These are phyloP conservation scores for Trametes villosa DNA, from an alignment of 768 basidiomycete species.

Conservation along the genomic window DNA sequence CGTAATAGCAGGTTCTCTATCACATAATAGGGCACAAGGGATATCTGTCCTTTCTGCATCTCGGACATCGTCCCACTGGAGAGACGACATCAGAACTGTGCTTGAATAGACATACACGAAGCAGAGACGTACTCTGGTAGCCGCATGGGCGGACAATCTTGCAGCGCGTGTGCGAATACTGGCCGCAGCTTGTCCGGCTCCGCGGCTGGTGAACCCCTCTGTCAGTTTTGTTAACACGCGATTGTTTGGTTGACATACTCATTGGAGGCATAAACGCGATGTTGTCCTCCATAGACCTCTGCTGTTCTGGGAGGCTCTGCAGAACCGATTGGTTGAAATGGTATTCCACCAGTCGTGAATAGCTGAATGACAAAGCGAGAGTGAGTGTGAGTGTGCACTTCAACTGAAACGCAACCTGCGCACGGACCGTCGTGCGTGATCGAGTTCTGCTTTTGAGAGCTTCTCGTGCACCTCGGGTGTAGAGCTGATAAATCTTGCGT, in stretches of 20 bases:
- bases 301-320: constrained; percentile 77
- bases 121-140: constrained; percentile 64
- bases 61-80: constrained; percentile 70
- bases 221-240: constrained; percentile 3
- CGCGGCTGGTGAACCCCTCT: constrained; percentile 54
- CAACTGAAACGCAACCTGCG: not conserved
- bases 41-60: constrained; percentile 82
- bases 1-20: constrained; percentile 74
- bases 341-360: constrained; percentile 73
- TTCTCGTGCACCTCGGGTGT: constrained; percentile 75
- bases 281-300: constrained; percentile 78
- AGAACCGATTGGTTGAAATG: constrained; percentile 84
- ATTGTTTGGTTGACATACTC: constrained; percentile 48
- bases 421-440: constrained; percentile 73
- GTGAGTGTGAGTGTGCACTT: not conserved
- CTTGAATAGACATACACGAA: not conserved
- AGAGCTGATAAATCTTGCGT: constrained; percentile 75
- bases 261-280: constrained; percentile 74
- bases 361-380: constrained; percentile 47
- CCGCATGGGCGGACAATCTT: constrained; percentile 65
- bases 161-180: constrained; percentile 81
- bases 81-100: not conserved
- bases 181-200: constrained; percentile 76
- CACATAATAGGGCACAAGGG: constrained; percentile 74
- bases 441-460: constrained; percentile 81